These are phyloP conservation scores for Coniosporium tulheliwenetii DNA, from an alignment of 2,329 filamentous ascomycete genomes.

Conservation along the genomic window DNA sequence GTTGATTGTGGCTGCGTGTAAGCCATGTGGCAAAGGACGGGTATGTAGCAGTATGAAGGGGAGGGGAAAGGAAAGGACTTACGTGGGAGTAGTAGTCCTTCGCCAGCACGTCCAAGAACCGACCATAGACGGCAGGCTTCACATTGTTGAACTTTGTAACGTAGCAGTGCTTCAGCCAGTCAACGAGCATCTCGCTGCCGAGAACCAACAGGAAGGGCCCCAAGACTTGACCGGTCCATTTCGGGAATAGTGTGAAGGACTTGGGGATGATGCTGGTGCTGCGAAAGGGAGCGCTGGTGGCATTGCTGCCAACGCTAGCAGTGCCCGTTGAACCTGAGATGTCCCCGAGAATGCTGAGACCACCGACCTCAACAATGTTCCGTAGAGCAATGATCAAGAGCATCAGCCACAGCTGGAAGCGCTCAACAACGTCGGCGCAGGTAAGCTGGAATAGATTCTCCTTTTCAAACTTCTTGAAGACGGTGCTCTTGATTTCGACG, in stretches of 20 bases:
- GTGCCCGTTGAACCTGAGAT: constrained; percentile 6
- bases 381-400: constrained; percentile 88
- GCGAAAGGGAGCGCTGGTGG: constrained; percentile 40
- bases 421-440: constrained; percentile 90
- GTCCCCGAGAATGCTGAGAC: constrained; percentile 41
- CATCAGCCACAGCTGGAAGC: constrained; percentile 97
- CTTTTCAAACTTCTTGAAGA: constrained; percentile 98
- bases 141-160: constrained; percentile 98
- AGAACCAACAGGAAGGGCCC: constrained; percentile 89
- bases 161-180: constrained; percentile 94
- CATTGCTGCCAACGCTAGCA: constrained; percentile 20
- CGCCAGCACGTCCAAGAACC: constrained; percentile 82
- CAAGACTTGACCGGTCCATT: constrained; percentile 75
- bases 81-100: constrained; percentile 97
- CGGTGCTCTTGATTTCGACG: constrained; percentile 94
- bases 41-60: background rate
- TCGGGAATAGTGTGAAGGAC: constrained; percentile 79
- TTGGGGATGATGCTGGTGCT: constrained; percentile 67
- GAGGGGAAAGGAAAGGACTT: constrained; percentile 15
- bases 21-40: background rate
- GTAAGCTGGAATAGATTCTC: constrained; percentile 95
- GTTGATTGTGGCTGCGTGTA: constrained; percentile 3
- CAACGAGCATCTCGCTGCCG: constrained; percentile 90
- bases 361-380: constrained; percentile 91
- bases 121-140: constrained; percentile 74